Base-by-base conservation (phyloP, 176 grass and related monocot genomes). In the Eleusine coracana region DNA sequence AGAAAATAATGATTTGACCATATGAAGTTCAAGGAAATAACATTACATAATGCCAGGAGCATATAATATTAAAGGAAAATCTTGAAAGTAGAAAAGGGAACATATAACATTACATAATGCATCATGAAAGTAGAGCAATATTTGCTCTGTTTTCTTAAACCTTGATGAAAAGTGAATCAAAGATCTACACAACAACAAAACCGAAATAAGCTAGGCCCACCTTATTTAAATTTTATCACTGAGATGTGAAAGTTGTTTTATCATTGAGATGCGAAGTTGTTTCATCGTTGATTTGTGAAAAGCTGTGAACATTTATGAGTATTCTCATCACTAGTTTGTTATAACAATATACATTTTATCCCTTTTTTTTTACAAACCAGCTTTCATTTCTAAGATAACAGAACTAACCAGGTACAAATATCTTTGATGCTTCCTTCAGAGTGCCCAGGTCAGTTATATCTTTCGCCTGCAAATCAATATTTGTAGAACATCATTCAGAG, bases 341-440 rank as follows among this genome's bases (percentile, higher is more conserved):
- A 41, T 23, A 42, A 16, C 6, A 40, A 27, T 42, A 3, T 42
- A 10, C 48, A 25, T 27, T 83, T 55, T 73, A 27, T 71, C 31
- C 2, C 31, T 89, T 81, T 81, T 60, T 54, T 54, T 18, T 54
- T 18, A 20, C 6, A 7, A 29, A 77, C 7, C 73, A 73, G 7
- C 9, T 75, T 38, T 68, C 60, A 89, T 73, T 40, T 54, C 42
- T 86, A 81, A 76, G 69, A 40, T 83, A 73, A 69, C 42, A 71
- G 58, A 82, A 88, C n/a, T 87, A 74, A 98, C 96, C 93, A 72
- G 96, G 93, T 70, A 96, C 85, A 88, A 98, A 98, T 93, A 98
- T 87, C 76, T 98, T 98, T 66, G 91, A 94, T 75, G 91, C 96
- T 77, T 95, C 87, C 87, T 93, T 96, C 65, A 98, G 60, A 69